A percentile compares a stretch with the other conserved stretches of the same genome.
Conservation (phyloP, 2,329 filamentous ascomycete genomes). For the Aspergillus fumigatiaffinis region DNA sequence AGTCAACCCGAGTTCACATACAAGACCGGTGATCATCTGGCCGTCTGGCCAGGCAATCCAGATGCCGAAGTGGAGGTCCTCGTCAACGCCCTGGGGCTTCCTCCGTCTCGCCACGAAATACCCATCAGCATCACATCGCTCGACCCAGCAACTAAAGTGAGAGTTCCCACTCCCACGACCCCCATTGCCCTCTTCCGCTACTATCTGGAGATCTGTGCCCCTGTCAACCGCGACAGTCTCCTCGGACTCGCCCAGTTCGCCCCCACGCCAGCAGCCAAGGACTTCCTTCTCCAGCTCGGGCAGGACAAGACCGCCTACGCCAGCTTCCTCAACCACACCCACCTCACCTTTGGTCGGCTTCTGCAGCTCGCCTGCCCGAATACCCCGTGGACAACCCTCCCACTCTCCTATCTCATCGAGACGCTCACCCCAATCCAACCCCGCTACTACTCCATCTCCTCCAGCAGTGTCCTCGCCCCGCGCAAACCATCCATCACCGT, state of each 20-base stretch:
- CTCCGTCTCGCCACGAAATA: constrained; percentile 17
- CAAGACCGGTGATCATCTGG: constrained; percentile 89
- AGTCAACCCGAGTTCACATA: constrained; percentile 76
- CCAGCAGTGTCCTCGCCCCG: constrained; percentile 49
- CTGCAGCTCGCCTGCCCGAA: constrained; percentile 61
- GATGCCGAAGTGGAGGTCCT: constrained; percentile 60
- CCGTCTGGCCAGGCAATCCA: constrained; percentile 86
- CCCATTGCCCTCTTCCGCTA: constrained; percentile 82
- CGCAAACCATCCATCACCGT: constrained; percentile 67
- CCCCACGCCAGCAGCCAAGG: constrained; percentile 71
- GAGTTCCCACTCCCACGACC: constrained; percentile 85
- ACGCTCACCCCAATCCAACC: constrained; percentile 83
- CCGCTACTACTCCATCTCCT: constrained; percentile 94
- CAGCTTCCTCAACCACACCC: constrained; percentile 66
- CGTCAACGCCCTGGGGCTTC: not conserved
- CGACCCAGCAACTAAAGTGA: constrained; percentile 72
- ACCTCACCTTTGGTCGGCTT: constrained; percentile 57
- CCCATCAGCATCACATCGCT: constrained; percentile 53
- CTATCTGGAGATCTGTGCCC: constrained; percentile 87
- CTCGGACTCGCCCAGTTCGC: constrained; percentile 78
- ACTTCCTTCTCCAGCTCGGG: constrained; percentile 76
- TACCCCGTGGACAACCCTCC: constrained; percentile 70
- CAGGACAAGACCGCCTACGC: constrained; percentile 84
- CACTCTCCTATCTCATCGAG: constrained; percentile 86
- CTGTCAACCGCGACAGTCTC: constrained; percentile 87